Conservation (phyloP, 2,329 filamentous ascomycete genomes). For the Thelonectria olida region DNA sequence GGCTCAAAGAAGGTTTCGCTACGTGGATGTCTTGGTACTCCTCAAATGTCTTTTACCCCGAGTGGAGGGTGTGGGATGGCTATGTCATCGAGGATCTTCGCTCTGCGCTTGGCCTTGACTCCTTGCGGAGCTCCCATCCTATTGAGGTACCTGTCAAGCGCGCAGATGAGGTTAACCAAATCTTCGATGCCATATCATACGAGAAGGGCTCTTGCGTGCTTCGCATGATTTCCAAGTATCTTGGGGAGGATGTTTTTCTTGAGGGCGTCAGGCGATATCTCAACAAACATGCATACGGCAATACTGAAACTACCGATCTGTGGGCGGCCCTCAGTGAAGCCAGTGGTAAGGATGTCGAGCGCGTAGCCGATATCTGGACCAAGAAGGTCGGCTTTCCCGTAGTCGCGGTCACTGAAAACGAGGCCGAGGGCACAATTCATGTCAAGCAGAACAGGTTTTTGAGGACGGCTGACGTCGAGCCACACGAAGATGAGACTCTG, state of each 20-base stretch:
- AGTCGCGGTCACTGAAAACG: conserved; percentile 77
- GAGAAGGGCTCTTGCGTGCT: conserved; percentile 96
- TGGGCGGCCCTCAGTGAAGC: conserved; percentile 89
- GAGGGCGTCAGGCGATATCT: conserved; percentile 91
- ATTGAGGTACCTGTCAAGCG: conserved; percentile 97
- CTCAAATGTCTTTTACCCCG: conserved; percentile 93
- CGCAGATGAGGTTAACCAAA: conserved; percentile 96
- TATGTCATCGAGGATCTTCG: conserved; percentile 95
- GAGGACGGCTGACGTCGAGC: conserved; percentile 89
- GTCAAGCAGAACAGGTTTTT: conserved; percentile 97
- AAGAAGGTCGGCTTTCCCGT: conserved; percentile 96
- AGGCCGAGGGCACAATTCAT: conserved; percentile 76
- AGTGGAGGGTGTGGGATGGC: conserved; percentile 98
- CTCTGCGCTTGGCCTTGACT: conserved; percentile 86
- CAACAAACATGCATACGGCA: conserved; percentile 96
- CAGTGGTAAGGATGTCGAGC: conserved; percentile 88
- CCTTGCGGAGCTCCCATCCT: conserved; percentile 91
- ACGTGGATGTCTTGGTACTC: conserved; percentile 69
- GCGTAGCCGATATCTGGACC: conserved; percentile 96
- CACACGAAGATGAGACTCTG: conserved; percentile 87
- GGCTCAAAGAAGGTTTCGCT: conserved; percentile 95
- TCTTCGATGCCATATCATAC: conserved; percentile 97
- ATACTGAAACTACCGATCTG: conserved; percentile 89
- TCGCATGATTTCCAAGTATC: conserved; percentile 95
- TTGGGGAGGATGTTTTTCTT: conserved; percentile 92